Evolutionary conservation across 345 rosid genomes (phyloP).

Genomic region (Salix caprea): DNA sequence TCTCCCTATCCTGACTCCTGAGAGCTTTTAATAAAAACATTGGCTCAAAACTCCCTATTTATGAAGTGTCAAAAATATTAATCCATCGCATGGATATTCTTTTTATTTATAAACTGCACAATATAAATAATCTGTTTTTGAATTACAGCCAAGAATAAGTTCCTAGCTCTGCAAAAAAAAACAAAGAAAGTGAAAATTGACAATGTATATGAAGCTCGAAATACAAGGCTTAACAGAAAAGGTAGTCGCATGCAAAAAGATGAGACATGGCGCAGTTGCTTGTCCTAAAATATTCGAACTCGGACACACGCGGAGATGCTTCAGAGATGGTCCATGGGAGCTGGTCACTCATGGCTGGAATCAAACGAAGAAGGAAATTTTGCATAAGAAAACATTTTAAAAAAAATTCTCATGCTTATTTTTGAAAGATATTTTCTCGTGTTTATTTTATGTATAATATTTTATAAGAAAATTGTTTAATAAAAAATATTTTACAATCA

Average conservation of each 20-base stretch:
- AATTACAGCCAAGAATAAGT: neutral
- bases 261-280: neutral
- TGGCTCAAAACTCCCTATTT: no score
- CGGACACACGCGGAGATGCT: conserved; percentile 16
- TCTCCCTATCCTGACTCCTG: no score
- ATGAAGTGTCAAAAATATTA: no score
- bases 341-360: conserved; percentile 4
- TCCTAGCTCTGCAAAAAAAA: neutral
- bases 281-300: conserved; percentile 34
- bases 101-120: neutral
- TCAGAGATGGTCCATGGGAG: conserved; percentile 22
- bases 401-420: no score
- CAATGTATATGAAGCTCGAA: neutral
- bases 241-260: conserved; percentile 3
- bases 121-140: neutral
- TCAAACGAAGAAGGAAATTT: neutral
- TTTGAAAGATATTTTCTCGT: no score
- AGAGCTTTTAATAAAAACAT: no score
- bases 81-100: no score
- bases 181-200: neutral
- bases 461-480: no score
- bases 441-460: no score
- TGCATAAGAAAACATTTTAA: no score
- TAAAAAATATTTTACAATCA: no score
- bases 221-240: neutral